Evolutionary conservation across 2,329 filamentous ascomycete genomes (phyloP), one percentile per base, ranked within the genome.

Genomic region (Stachybotrys chlorohalonatus): DNA sequence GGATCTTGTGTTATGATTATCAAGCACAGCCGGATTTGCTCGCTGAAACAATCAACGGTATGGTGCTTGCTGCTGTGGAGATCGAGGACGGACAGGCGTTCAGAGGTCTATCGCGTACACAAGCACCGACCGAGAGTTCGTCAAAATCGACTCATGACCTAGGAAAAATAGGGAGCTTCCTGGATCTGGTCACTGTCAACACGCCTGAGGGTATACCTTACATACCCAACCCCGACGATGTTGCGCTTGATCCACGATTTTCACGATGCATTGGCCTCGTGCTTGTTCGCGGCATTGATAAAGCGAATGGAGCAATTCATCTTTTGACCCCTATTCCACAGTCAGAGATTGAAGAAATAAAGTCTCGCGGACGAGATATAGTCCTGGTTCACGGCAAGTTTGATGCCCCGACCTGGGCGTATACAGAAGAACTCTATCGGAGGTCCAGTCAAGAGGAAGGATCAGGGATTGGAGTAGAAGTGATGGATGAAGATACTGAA

Each of bases 201-300:
- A 67, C 66, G 1, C 71, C 75, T 1, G 80, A 84, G 62, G 74
- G 74, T 0, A 73, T 91, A 2, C 87, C 87, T 0, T 83, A 84
- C 56, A 78, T 91, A 55, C 69, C 77, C 15, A 81, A 83, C 17
- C 64, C 75, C 1, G 69, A 75, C 30, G 75, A 78, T n/a, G 72
- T 74, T 2, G 75, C 77, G 1, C 75, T 89, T 1, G 75, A 87
- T 59, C 86, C 88, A 0, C 69, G 66, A 31, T 73, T 79, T 62
- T 86, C 82, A 0, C 73, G 73, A 24, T 76, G 81, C 13, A 67
- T 90, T 5, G 87, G 86, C 2, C 72, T 89, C 2, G 86, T 81
- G 0, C 74, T 93, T 8, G 68, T 94, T n/a, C 80, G 87, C 1
- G 86, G 84, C 5, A 82, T 92, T 55, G 85, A 92, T 63, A 63